These are phyloP conservation scores for Eucalyptus cloeziana DNA, from an alignment of 345 rosid species.

Conservation along the genomic window DNA sequence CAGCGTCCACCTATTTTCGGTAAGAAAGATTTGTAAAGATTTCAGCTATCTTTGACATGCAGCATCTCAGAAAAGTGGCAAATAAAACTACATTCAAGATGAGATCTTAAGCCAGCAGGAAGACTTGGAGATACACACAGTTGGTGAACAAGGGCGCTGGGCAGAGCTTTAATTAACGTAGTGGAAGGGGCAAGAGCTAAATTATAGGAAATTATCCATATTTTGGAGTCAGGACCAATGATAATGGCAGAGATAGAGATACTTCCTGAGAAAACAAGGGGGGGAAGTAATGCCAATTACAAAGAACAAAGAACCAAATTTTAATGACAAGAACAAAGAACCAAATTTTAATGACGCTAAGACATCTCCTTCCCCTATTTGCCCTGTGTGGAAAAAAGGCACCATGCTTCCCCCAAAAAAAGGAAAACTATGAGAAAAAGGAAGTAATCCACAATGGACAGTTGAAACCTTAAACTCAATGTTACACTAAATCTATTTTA, in stretches of 20 bases:
- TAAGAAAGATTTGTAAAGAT: neutral
- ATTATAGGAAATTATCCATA: neutral
- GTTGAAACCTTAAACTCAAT: neutral
- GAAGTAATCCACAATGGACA: neutral
- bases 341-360: neutral
- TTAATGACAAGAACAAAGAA: neutral
- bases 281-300: neutral
- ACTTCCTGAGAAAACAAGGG: neutral
- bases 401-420: neutral
- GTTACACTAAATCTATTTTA: neutral
- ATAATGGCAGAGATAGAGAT: neutral
- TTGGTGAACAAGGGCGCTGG: neutral
- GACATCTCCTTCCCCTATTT: neutral
- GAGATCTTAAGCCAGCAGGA: neutral
- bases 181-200: neutral
- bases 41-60: neutral
- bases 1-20: slow-evolving; percentile 31
- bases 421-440: neutral
- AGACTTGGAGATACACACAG: neutral
- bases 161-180: neutral
- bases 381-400: neutral
- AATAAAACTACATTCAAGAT: neutral
- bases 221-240: neutral
- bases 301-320: neutral
- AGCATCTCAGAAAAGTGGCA: neutral